Evolutionary conservation across 2,329 filamentous ascomycete genomes (phyloP).

Genomic region (Rasamsonia emersonii): DNA sequence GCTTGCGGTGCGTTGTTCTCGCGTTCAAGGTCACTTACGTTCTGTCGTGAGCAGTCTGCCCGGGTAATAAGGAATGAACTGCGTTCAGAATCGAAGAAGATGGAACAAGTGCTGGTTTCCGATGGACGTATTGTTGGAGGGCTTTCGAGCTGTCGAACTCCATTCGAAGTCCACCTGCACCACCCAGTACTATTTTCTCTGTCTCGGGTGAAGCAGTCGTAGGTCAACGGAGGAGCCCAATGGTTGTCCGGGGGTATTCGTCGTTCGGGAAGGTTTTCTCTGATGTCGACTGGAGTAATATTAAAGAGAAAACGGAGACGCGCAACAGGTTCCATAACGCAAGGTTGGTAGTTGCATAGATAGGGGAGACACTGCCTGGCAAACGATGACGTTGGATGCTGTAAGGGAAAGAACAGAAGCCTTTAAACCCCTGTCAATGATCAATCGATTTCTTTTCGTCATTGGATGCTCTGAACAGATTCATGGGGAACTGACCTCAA

Average conservation of each 20-base stretch:
- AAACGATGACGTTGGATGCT: too few relatives aligned
- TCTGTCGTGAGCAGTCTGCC: slow-evolving; percentile 4
- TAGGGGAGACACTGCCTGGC: too few relatives aligned
- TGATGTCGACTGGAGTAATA: slow-evolving; percentile 6
- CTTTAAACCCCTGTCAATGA: too few relatives aligned
- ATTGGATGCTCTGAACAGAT: too few relatives aligned
- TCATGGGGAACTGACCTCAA: too few relatives aligned
- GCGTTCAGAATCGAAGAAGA: slow-evolving; percentile 8
- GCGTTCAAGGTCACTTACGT: neutral
- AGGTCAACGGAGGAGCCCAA: slow-evolving; percentile 5
- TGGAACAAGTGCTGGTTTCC: slow-evolving; percentile 2
- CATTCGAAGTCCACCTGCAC: slow-evolving; percentile 4
- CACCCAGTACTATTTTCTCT: slow-evolving; percentile 4
- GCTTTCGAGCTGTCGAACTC: neutral
- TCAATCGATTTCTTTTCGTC: too few relatives aligned
- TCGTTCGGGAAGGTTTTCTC: neutral
- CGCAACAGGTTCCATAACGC: neutral
- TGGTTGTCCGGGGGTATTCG: neutral
- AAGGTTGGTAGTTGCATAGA: slow-evolving; percentile 1
- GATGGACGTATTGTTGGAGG: neutral
- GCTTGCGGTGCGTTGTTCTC: neutral
- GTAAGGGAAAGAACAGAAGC: too few relatives aligned
- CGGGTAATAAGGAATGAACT: slow-evolving; percentile 4
- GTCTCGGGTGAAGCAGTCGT: neutral
- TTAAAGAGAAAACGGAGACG: slow-evolving; percentile 6